Evolutionary conservation across 352 stramenopile genomes (phyloP).

Genomic region (Globisporangium recalcitrans): DNA sequence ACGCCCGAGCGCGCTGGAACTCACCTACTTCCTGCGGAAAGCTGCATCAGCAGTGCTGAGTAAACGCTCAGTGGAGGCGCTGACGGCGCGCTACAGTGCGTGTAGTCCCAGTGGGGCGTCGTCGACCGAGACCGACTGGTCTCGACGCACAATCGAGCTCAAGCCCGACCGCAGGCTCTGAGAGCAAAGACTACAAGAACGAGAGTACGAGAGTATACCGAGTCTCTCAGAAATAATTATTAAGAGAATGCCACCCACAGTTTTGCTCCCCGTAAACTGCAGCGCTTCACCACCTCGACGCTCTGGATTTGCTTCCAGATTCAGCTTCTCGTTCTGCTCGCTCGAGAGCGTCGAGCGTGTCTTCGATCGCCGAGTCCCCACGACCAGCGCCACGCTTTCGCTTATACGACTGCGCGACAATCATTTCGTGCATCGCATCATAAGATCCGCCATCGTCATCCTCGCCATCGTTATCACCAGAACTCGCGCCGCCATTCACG

Average conservation of each 20-base stretch:
- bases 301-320: background rate
- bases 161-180: slow-evolving; percentile 14
- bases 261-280: background rate
- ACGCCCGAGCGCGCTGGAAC: slow-evolving; percentile 24
- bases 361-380: background rate
- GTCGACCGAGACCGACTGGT: slow-evolving; percentile 22
- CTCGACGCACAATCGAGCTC: slow-evolving; percentile 28
- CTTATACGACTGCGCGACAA: background rate
- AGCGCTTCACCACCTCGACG: background rate
- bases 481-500: slow-evolving; percentile 43
- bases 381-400: background rate
- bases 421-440: background rate
- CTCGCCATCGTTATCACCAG: slow-evolving; percentile 17
- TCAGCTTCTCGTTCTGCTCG: background rate
- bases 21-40: slow-evolving; percentile 18
- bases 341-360: background rate
- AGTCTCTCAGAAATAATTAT: background rate
- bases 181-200: too few relatives aligned
- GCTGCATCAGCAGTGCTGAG: slow-evolving; percentile 17
- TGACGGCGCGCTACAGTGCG: slow-evolving; percentile 10
- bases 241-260: background rate
- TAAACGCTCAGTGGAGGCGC: slow-evolving; percentile 9
- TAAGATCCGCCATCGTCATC: background rate
- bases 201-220: too few relatives aligned
- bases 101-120: slow-evolving; percentile 11